These are phyloP conservation scores for Calcarisporium arbuscula DNA, from an alignment of 2,329 filamentous ascomycete genomes.

Conservation along the genomic window DNA sequence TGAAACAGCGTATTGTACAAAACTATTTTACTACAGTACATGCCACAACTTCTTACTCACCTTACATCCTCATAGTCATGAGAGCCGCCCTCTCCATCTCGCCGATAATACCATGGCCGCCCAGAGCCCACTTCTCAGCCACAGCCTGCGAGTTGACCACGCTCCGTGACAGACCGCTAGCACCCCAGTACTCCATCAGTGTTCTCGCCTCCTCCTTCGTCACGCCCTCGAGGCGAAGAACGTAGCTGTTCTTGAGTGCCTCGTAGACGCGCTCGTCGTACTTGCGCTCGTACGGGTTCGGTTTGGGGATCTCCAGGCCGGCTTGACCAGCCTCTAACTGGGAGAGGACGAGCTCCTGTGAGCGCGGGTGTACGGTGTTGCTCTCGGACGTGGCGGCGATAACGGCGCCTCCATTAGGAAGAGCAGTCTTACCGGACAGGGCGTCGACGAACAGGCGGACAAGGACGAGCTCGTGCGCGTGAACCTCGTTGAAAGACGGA, in stretches of 20 bases:
- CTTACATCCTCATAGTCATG: slow-evolving; percentile 40
- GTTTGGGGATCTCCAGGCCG: slow-evolving; percentile 28
- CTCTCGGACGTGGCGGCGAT: slow-evolving; percentile 68
- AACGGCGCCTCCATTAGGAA: slow-evolving; percentile 71
- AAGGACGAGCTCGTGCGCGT: slow-evolving; percentile 77
- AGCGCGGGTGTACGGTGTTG: slow-evolving; percentile 59
- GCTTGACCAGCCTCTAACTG: slow-evolving; percentile 43
- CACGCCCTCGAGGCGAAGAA: slow-evolving; percentile 59
- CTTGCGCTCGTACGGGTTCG: slow-evolving; percentile 47
- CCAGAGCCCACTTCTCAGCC: slow-evolving; percentile 76
- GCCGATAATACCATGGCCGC: slow-evolving; percentile 74
- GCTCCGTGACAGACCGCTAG: slow-evolving; percentile 70
- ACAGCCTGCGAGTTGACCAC: slow-evolving; percentile 66
- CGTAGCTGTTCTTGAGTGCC: slow-evolving; percentile 41
- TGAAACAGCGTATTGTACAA: not conserved
- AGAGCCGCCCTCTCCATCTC: slow-evolving; percentile 70
- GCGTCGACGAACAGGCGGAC: slow-evolving; percentile 69
- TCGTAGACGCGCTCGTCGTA: slow-evolving; percentile 54
- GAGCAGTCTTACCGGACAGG: slow-evolving; percentile 51
- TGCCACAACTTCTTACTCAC: slow-evolving; percentile 14
- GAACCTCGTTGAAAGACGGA: slow-evolving; percentile 65
- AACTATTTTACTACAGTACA: slow-evolving; percentile 15
- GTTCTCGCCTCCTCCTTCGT: slow-evolving; percentile 68
- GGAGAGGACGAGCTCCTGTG: slow-evolving; percentile 61
- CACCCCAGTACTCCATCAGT: slow-evolving; percentile 90